phyloP scores from a whole-genome alignment of 371 early-diverging fungal species.

The Rhizomucor pusillus region DNA sequence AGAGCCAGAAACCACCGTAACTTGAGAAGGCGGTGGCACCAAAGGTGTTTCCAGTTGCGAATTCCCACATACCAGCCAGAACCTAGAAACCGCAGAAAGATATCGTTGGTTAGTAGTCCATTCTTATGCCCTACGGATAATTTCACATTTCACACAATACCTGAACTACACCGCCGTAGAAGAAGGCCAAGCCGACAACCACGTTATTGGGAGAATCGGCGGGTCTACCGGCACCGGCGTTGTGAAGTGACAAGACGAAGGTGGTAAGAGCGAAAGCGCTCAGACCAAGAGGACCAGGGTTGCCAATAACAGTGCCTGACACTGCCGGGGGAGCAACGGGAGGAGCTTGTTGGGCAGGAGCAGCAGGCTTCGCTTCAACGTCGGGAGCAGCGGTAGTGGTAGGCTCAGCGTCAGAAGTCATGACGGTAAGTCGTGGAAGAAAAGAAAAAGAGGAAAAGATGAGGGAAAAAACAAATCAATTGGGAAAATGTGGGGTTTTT shows the following conservation, averaged over 20 bases:
- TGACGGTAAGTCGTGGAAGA: no score
- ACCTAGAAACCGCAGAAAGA: constrained; percentile 26
- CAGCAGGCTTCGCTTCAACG: no score
- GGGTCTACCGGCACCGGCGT: constrained; percentile 65
- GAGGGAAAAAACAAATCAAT: no score
- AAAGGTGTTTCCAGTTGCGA: constrained; percentile 73
- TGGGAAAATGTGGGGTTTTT: no score
- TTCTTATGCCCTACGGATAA: no score
- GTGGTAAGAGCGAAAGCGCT: constrained; percentile 76
- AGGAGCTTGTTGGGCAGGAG: no score
- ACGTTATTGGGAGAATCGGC: constrained; percentile 53
- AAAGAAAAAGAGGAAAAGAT: no score
- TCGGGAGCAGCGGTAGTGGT: no score
- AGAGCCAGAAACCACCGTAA: constrained; percentile 80
- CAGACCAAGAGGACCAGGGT: constrained; percentile 77
- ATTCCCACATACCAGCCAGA: constrained; percentile 86
- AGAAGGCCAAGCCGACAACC: constrained; percentile 68
- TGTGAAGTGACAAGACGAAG: constrained; percentile 66
- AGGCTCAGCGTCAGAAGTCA: no score
- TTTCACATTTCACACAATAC: constrained; percentile 21
- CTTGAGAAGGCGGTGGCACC: constrained; percentile 82
- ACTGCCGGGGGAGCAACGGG: constrained; percentile 9
- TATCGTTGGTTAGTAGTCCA: no score
- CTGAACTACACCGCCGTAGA: constrained; percentile 80
- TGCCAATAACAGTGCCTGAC: constrained; percentile 40